phyloP scores from a whole-genome alignment of 805 yeast species.

The Ogataea methylovora region DNA sequence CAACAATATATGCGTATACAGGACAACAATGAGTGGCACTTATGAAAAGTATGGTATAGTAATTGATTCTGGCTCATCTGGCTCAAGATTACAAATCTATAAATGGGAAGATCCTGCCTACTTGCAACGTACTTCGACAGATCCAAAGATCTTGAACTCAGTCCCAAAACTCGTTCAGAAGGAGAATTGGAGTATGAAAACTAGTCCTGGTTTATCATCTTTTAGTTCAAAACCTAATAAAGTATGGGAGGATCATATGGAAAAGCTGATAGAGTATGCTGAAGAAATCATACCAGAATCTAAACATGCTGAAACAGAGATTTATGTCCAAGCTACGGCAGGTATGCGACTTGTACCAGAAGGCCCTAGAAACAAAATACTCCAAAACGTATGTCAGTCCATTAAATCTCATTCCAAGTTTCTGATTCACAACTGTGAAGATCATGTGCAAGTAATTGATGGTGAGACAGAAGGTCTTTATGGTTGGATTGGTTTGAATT shows the following conservation, averaged over 20 bases:
- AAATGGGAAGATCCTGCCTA: constrained; percentile 57
- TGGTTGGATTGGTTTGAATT: constrained; percentile 93
- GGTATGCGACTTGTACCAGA: constrained; percentile 81
- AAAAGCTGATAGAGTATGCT: constrained; percentile 61
- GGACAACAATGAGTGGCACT: no score
- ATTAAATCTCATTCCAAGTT: constrained; percentile 53
- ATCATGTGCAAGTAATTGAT: constrained; percentile 79
- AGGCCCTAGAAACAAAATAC: constrained; percentile 42
- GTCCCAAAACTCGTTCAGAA: constrained; percentile 65
- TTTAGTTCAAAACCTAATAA: constrained; percentile 44
- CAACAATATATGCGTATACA: no score
- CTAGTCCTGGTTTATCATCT: constrained; percentile 78
- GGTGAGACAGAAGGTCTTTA: constrained; percentile 93
- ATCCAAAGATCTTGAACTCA: constrained; percentile 33
- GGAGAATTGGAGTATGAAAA: constrained; percentile 62
- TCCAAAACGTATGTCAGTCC: constrained; percentile 52
- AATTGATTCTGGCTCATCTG: constrained; percentile 93
- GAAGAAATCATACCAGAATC: constrained; percentile 58
- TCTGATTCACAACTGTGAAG: constrained; percentile 47
- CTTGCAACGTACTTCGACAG: constrained; percentile 22
- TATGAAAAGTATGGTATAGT: constrained; percentile 65
- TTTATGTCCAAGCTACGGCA: constrained; percentile 91
- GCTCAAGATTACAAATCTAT: constrained; percentile 81
- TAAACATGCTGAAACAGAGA: constrained; percentile 62
- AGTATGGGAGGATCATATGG: constrained; percentile 69